Base-by-base conservation (phyloP, 305 asterid species). In the Fraxinus greggii region DNA sequence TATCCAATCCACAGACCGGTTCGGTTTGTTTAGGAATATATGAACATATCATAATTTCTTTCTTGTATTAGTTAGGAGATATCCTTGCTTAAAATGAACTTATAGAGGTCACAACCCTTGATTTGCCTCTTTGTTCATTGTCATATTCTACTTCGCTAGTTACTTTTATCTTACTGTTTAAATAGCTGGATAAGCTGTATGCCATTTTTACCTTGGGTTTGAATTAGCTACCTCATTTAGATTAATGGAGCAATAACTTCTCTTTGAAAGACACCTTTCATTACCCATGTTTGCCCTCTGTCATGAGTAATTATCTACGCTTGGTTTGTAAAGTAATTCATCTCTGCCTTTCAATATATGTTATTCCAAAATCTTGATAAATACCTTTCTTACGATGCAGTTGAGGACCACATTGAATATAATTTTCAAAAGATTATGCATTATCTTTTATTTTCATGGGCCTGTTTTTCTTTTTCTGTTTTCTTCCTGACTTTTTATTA, bases 41-140 rank as follows among this genome's bases (percentile, higher is more conserved):
- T 29, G 75, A 29, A 15, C 75, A 29, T 28, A 5, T 69, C 36
- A 67, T 69, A 15, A 69, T 29, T 29, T 69, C 23, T 69, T 69
- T 69, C 38, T 61, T 31, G 75, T 69, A 29, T 5, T 69, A 69
- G 21, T 29, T 29, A 69, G 10, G 75, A 29, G 19, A 24, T 13
- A 72, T 32, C 76, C 24, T 72, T 33, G 28, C 38, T 72, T 72
- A 72, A 29, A 70, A 33, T n/a, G 42, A 33, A 32, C 76, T 72
- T 72, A 32, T 31, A 69, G 75, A 69, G 76, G 8, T 72, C 76
- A 72, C 48, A 17, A 72, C 13, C 76, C 45, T 72, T 31, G 76
- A 33, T 72, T 72, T 15, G 26, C 45, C 42, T 72, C 28, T n/a
- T 72, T 32, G 5, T 72, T 72, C 45, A 72, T 32, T 31, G 26